Base-by-base conservation (phyloP, 1,139 yeast species). In the Sugiyamaella neomexicana region DNA sequence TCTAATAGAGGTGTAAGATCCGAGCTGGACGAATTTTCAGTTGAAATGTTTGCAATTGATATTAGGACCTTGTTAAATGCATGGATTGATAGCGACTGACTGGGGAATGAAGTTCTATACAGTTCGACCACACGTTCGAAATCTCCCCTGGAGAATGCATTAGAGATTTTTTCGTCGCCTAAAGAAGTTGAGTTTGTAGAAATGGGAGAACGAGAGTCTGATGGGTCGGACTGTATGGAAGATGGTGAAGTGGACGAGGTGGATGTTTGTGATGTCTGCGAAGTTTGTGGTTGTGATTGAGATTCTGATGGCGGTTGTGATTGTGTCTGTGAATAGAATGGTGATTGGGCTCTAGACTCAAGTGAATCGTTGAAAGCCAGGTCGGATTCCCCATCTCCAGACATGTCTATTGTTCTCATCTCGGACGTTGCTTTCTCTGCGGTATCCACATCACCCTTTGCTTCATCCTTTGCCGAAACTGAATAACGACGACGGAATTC, bases 1-100 rank as follows among this genome's bases (percentile, higher is more conserved):
- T 70, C 69, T 7, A 72, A 53, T 37, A 63, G 49, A 10, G 62
- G 61, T 10, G 58, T 46, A 17, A 60, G 29, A 34, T 64, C 62
- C 29, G 55, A 51, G 7, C 40, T 36, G 20, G 29, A 23, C 7
- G 39, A 25, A 29, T 38, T 40, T 29, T 47, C 51, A 8, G 13
- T 41, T 8, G 34, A 47, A 29, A 47, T 37, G 31, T 47, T 39
- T 9, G 51, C 44, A 20, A 47, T 47, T 12, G 51, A 39, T 12
- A 31, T 29, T 13, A 47, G 9, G 5, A 47, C 45, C 25, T 47
- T 47, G 37, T 47, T 47, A 34, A 39, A 47, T 39, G 51, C 39
- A 40, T 47, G 34, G 16, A 47, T 47, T 16, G 51, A 47, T 7
- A 39, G 32, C 10, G 45, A 12, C 20, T 39, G 27, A 27, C 23